A percentile compares a stretch with the other conserved stretches of the same genome.
Evolutionary conservation across 768 basidiomycete species (phyloP).

Genomic region (Tylopilus balloui): DNA sequence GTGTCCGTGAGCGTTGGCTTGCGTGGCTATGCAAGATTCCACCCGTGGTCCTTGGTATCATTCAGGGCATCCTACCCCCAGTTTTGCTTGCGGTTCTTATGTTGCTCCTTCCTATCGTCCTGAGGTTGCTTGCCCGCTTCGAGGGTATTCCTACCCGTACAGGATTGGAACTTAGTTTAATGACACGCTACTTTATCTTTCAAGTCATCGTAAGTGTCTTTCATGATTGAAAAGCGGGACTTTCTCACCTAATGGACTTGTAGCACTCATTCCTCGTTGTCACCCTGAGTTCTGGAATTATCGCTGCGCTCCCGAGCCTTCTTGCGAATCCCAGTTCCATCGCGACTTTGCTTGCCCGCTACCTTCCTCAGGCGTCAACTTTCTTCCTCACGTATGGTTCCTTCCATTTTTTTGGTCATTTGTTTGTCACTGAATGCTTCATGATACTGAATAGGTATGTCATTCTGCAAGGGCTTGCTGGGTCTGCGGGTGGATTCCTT

Average conservation of each 20-base stretch:
- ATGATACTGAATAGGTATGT: conserved; percentile 50
- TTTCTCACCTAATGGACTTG: not conserved
- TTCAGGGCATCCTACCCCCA: conserved; percentile 85
- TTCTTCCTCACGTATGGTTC: conserved; percentile 79
- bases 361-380: conserved; percentile 79
- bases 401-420: not conserved
- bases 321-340: conserved; percentile 64
- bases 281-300: conserved; percentile 78
- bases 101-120: conserved; percentile 81
- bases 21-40: conserved; percentile 80
- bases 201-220: conserved; percentile 71
- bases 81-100: conserved; percentile 86
- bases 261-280: conserved; percentile 94
- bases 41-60: conserved; percentile 64
- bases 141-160: conserved; percentile 88
- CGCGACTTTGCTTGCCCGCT: conserved; percentile 65
- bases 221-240: not conserved
- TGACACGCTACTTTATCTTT: conserved; percentile 91
- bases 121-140: conserved; percentile 75
- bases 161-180: conserved; percentile 82
- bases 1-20: conserved; percentile 62
- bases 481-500: conserved; percentile 75
- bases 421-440: not conserved
- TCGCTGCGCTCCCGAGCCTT: conserved; percentile 62
- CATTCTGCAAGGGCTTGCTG: conserved; percentile 75